These are phyloP conservation scores for Ceratocystiopsis minuta DNA, from an alignment of 2,329 filamentous ascomycete species.

Conservation along the genomic window DNA sequence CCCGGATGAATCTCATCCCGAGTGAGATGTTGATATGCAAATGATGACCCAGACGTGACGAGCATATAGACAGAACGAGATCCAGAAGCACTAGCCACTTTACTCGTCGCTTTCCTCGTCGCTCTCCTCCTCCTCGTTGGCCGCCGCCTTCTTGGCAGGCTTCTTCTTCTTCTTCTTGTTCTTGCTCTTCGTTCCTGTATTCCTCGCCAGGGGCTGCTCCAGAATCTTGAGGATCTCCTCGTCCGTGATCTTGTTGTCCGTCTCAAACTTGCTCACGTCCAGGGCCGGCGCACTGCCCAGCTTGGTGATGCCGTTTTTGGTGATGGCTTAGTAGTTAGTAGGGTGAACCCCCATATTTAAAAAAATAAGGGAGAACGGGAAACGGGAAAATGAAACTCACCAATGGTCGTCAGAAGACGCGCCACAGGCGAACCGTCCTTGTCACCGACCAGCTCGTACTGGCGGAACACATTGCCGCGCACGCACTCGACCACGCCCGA, in stretches of 20 bases:
- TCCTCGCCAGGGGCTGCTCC: conserved; percentile 69
- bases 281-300: conserved; percentile 58
- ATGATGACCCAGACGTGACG: not conserved
- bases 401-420: conserved; percentile 76
- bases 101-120: conserved; percentile 20
- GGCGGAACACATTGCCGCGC: conserved; percentile 74
- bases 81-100: conserved; percentile 2
- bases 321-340: conserved; percentile 48
- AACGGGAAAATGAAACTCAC: conserved; percentile 36
- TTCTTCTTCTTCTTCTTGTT: conserved; percentile 72
- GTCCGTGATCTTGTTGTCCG: conserved; percentile 94
- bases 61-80: not conserved
- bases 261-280: conserved; percentile 70
- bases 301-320: conserved; percentile 89
- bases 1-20: not conserved
- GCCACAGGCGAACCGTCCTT: conserved; percentile 76
- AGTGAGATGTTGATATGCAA: not conserved
- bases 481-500: conserved; percentile 92
- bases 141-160: conserved; percentile 25
- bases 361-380: not conserved
- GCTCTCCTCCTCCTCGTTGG: conserved; percentile 13
- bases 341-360: not conserved
- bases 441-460: conserved; percentile 92
- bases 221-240: conserved; percentile 92
- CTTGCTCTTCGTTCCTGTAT: conserved; percentile 72